Evolutionary conservation across 1,139 yeast species (phyloP), one percentile per base, ranked within the genome.

Genomic region (Meyerozyma smithsonii): DNA sequence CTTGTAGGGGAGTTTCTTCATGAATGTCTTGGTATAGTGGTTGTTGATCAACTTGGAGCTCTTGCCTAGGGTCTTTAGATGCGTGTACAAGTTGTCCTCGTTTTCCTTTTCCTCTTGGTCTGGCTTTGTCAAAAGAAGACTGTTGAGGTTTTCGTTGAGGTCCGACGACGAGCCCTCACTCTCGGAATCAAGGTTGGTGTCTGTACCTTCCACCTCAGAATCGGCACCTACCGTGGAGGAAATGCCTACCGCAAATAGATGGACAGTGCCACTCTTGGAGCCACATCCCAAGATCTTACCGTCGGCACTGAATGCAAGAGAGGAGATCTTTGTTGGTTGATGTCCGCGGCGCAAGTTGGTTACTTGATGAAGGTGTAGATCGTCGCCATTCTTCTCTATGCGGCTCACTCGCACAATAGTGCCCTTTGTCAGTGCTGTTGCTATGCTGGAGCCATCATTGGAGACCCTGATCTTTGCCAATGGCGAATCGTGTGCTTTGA

Each of bases 391-490:
- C 37, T 39, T 18, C 39, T 33, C 35, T 54, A 49, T 36, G 54
- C 55, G 46, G 44, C 64, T 63, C 0, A 83, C 79, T 36, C 92
- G 61, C 1, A 84, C 67, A 4, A 84, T 81, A 0, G 94, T 84
- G 0, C 94, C 94, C 47, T 81, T 82, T 1, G 69, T 65, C 0
- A 88, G 81, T 0, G 89, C 84, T 0, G 90, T 79, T 0, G 89
- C 87, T 18, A 84, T 63, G 26, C 72, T 56, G 12, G 60, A 58
- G 6, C 81, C 81, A 49, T 75, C 77, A 23, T 69, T 63, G 6
- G 82, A 77, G 3, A 79, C 53, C 4, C 74, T 51, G 11, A 79
- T 54, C 20, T 68, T 64, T 19, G 74, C 77, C 17, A 80, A 47
- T 1, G 69, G 66, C 0, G 81, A 64, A 46, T 75, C 72, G 50